A percentile compares a stretch with the other conserved stretches of the same genome.
Evolutionary conservation across 1,284 basidiomycete species (phyloP).

Genomic region (Lignosus rhinocerotis): DNA sequence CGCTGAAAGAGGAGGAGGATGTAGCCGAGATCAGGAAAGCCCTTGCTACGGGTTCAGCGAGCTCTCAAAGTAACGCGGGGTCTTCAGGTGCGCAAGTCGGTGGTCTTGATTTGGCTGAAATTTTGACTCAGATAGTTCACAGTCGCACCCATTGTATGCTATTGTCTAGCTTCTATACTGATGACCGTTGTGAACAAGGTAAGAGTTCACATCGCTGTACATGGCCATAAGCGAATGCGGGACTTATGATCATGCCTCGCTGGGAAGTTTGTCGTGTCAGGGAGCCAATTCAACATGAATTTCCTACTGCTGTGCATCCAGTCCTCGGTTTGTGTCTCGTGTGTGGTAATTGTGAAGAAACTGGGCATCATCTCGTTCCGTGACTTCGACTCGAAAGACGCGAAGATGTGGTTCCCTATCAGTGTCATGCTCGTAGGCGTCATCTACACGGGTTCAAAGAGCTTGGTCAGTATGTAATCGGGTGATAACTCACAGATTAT

Average conservation of each 20-base stretch:
- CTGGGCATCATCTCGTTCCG: slow-evolving; percentile 88
- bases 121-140: slow-evolving; percentile 10
- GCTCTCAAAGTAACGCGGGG: slow-evolving; percentile 34
- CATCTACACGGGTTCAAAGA: slow-evolving; percentile 98
- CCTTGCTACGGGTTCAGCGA: slow-evolving; percentile 51
- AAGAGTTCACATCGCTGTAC: slow-evolving; percentile 19
- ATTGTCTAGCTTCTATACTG: slow-evolving; percentile 92
- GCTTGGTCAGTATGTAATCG: slow-evolving; percentile 65
- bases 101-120: neutral
- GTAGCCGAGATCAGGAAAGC: slow-evolving; percentile 64
- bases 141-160: slow-evolving; percentile 84
- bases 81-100: slow-evolving; percentile 40
- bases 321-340: slow-evolving; percentile 81
- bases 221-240: slow-evolving; percentile 1
- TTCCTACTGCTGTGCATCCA: slow-evolving; percentile 94
- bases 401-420: slow-evolving; percentile 93
- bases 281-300: slow-evolving; percentile 94
- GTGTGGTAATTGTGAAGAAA: slow-evolving; percentile 76
- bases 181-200: slow-evolving; percentile 99
- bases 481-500: neutral
- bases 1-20: slow-evolving; percentile 41
- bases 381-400: slow-evolving; percentile 82
- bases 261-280: slow-evolving; percentile 90
- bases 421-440: slow-evolving; percentile 91
- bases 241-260: neutral